Conservation (phyloP, 2,329 filamentous ascomycete species). For the Talaromyces sp. region DNA sequence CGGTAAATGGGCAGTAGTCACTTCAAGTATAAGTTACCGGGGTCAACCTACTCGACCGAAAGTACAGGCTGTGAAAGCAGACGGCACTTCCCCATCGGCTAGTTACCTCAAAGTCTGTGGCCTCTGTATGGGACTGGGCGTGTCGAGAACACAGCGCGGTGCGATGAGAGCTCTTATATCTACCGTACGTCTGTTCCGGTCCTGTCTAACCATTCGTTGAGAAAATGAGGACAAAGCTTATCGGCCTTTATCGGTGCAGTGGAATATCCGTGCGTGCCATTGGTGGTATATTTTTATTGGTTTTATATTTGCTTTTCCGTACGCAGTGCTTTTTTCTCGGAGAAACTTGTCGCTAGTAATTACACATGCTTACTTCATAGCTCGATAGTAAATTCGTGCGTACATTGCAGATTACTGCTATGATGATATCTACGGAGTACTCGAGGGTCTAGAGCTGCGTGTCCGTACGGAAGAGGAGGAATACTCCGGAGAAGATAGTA, state of each 20-base stretch:
- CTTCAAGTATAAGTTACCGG: neutral
- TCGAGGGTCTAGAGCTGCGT: neutral
- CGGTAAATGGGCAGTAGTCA: neutral
- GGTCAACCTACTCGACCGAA: neutral
- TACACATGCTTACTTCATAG: neutral
- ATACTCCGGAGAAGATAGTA: neutral
- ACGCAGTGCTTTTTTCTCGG: neutral
- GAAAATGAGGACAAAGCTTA: neutral
- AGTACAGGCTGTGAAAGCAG: neutral
- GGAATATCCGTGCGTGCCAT: neutral
- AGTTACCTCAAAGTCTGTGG: neutral
- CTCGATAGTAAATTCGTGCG: neutral
- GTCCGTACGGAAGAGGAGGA: neutral
- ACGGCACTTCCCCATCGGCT: neutral
- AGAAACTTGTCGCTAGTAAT: neutral
- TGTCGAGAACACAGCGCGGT: neutral
- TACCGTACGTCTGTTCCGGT: neutral
- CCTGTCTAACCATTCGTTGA: neutral
- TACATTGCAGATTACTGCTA: neutral
- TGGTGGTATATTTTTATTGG: constrained; percentile 2
- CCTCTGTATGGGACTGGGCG: neutral
- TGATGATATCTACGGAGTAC: neutral
- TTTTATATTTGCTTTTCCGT: neutral
- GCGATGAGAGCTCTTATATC: neutral
- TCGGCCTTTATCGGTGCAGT: neutral